These are phyloP conservation scores for Macroventuria anomochaeta DNA, from an alignment of 2,329 filamentous ascomycete species.

Conservation along the genomic window DNA sequence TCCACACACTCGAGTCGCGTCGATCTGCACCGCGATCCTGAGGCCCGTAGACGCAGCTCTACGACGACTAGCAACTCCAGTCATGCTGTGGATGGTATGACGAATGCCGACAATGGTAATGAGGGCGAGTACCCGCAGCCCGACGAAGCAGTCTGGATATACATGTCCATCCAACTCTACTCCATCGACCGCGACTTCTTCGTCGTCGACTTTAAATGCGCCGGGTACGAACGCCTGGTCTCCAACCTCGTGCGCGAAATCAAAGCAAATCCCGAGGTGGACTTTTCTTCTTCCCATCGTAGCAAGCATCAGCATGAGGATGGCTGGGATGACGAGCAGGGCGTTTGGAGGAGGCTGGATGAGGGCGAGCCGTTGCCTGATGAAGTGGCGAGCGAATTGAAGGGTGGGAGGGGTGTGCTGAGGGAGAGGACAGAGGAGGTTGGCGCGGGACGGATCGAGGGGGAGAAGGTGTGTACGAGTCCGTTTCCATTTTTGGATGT, in stretches of 20 bases:
- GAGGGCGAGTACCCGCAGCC: slow-evolving; percentile 47
- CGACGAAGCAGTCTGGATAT: slow-evolving; percentile 82
- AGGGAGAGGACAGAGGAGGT: slow-evolving; percentile 51
- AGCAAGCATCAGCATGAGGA: slow-evolving; percentile 30
- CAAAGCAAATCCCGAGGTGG: slow-evolving; percentile 33
- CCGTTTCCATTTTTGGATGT: slow-evolving; percentile 96
- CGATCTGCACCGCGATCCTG: slow-evolving; percentile 51
- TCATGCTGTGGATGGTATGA: slow-evolving; percentile 41
- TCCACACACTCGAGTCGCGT: slow-evolving; percentile 58
- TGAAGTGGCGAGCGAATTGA: slow-evolving; percentile 36
- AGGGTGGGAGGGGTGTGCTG: slow-evolving; percentile 45
- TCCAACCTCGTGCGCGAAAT: slow-evolving; percentile 51
- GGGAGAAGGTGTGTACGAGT: slow-evolving; percentile 94
- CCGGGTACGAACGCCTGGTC: slow-evolving; percentile 90
- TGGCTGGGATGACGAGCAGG: slow-evolving; percentile 45
- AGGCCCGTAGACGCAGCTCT: slow-evolving; percentile 35
- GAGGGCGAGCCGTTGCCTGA: slow-evolving; percentile 44
- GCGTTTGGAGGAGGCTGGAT: slow-evolving; percentile 42
- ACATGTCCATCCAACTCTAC: slow-evolving; percentile 78
- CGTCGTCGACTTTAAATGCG: slow-evolving; percentile 98
- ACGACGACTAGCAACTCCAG: slow-evolving; percentile 43
- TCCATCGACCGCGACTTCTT: slow-evolving; percentile 86
- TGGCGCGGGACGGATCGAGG: slow-evolving; percentile 60
- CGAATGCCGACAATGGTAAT: slow-evolving; percentile 22
- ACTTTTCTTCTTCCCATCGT: slow-evolving; percentile 22